phyloP scores from a whole-genome alignment of 768 basidiomycete species.

The Macrolepiota albuminosa region DNA sequence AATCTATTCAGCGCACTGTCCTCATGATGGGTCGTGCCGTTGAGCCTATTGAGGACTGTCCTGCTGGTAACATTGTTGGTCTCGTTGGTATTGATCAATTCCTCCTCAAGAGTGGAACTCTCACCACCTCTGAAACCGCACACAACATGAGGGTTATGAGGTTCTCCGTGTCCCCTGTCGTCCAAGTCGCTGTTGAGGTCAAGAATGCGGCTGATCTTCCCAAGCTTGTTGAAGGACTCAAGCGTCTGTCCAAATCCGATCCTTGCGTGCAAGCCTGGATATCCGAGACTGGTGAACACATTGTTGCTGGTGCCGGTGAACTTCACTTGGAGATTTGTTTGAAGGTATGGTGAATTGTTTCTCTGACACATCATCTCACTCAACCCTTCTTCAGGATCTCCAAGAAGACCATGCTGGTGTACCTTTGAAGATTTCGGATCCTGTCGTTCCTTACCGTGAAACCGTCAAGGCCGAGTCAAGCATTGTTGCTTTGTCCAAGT shows the following conservation, averaged over 20 bases:
- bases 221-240: slow-evolving; percentile 99
- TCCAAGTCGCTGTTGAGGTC: slow-evolving; percentile 97
- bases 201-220: slow-evolving; percentile 99
- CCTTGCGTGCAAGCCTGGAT: slow-evolving; percentile 98
- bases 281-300: slow-evolving; percentile 89
- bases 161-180: slow-evolving; percentile 99
- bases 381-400: slow-evolving; percentile 59
- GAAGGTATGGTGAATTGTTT: slow-evolving; percentile 52
- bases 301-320: slow-evolving; percentile 98
- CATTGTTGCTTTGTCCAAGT: slow-evolving; percentile 95
- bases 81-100: slow-evolving; percentile 99
- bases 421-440: slow-evolving; percentile 95
- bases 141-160: slow-evolving; percentile 99
- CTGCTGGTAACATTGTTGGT: slow-evolving; percentile 96
- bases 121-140: slow-evolving; percentile 95
- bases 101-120: slow-evolving; percentile 97
- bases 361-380: neutral
- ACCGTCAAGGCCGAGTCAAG: slow-evolving; percentile 94
- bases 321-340: slow-evolving; percentile 98
- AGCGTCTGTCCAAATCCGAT: slow-evolving; percentile 99
- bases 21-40: slow-evolving; percentile 99
- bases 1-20: slow-evolving; percentile 96
- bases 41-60: slow-evolving; percentile 98
- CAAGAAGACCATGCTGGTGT: slow-evolving; percentile 99
- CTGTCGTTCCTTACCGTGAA: slow-evolving; percentile 96